Evolutionary conservation across 1,284 basidiomycete genomes (phyloP).

Genomic region (Ganoderma sinense): DNA sequence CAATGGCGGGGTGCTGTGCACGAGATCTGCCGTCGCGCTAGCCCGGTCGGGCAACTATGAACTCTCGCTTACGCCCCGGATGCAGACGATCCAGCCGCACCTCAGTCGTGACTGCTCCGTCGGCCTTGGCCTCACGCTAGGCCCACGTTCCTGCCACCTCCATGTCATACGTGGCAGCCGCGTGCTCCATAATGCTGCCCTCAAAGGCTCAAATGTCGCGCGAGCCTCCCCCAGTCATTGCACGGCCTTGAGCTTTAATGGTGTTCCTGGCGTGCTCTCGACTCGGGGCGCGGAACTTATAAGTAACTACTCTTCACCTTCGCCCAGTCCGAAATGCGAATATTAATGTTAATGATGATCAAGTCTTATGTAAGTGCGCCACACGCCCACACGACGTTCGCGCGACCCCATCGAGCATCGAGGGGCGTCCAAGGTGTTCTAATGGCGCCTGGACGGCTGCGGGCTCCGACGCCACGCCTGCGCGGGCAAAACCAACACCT

Average conservation of each 20-base stretch:
- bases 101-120: too few relatives aligned
- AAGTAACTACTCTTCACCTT: background rate
- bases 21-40: conserved; percentile 18
- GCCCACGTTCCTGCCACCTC: background rate
- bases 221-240: background rate
- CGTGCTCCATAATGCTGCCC: background rate
- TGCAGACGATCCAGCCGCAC: too few relatives aligned
- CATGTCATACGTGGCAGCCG: background rate
- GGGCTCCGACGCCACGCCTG: background rate
- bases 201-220: background rate
- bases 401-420: background rate
- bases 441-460: background rate
- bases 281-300: too few relatives aligned
- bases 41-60: conserved; percentile 8
- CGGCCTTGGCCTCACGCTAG: background rate
- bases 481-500: background rate
- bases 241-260: too few relatives aligned
- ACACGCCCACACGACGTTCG: background rate
- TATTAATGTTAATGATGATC: background rate
- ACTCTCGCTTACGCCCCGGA: conserved; percentile 3
- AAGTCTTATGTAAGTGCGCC: background rate
- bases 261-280: background rate
- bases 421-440: background rate
- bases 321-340: background rate
- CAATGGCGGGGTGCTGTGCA: conserved; percentile 31